Base-by-base conservation (phyloP, 164 flowering plant species). In the Piper betle region DNA sequence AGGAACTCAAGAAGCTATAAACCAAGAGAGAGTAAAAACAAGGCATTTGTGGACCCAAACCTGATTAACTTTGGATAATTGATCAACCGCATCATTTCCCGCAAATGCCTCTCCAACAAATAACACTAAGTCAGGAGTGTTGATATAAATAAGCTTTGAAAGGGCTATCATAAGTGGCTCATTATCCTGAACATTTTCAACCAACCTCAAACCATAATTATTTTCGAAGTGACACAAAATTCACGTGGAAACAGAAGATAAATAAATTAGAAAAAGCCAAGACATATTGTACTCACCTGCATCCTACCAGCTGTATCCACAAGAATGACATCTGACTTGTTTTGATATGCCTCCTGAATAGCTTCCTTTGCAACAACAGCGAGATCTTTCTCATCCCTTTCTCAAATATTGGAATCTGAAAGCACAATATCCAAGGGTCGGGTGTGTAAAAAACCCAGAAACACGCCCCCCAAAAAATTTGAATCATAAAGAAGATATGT, bases 61-160 rank as follows among this genome's bases (percentile, higher is more conserved):
- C 97, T 93, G 97, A 72, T 87, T 82, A 66, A 93, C 90, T 67
- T 90, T 93, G 89, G 33, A 25, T 25, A 25, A 25, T 25, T 25
- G 33, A 25, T 25, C 33, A 25, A 25, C 33, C 33, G 33, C 99
- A 82, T 93, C 97, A 77, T 93, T 93, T 38, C 96, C 99, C 59
- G 89, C 97, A 61, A 93, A 78, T 42, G 97, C 94, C 79, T 93
- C 99, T 57, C 99, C 99, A 71, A 93, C 97, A 78, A 90, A 90
- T 66, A 93, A 73, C 66, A 93, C 89, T 39, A 90, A 78, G 72
- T 90, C 96, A 59, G 97, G 99, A 71, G 55, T 88, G 81, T 93
- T 93, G 57, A 93, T 81, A 73, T 84, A 57, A 54, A 90, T 78
- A 10, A 93, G 87, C 79, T 93, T 93, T 52, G 99, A 90, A 39